Evolutionary conservation across 2,329 filamentous ascomycete genomes (phyloP).

Genomic region (Onygena corvina): DNA sequence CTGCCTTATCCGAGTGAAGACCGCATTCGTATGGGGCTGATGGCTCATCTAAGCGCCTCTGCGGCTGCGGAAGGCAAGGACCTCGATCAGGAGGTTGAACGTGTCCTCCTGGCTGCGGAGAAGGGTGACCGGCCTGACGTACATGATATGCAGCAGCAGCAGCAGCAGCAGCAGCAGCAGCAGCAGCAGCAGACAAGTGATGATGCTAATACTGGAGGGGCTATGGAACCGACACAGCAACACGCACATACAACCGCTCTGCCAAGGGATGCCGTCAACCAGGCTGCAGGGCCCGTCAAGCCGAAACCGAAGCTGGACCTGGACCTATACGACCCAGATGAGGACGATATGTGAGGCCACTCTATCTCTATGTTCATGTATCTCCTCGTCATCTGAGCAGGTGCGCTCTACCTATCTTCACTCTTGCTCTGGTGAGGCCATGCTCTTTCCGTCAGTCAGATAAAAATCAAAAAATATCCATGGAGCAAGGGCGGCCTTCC

Average conservation of each 20-base stretch:
- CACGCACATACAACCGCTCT: constrained; percentile 15
- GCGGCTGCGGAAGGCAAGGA: constrained; percentile 47
- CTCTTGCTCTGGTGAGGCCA: not conserved
- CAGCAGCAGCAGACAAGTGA: not conserved
- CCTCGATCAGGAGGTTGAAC: constrained; percentile 39
- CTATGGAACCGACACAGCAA: not conserved
- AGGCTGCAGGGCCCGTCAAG: constrained; percentile 18
- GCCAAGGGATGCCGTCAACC: constrained; percentile 14
- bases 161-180: not conserved
- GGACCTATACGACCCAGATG: constrained; percentile 36
- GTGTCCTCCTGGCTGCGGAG: constrained; percentile 44
- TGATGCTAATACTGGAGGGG: not conserved
- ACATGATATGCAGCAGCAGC: not conserved
- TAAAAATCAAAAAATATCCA: not conserved
- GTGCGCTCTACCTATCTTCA: not conserved
- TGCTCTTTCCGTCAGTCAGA: not conserved
- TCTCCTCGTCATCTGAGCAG: not conserved
- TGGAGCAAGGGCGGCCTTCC: not conserved
- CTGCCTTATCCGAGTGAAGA: constrained; percentile 36
- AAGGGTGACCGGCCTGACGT: not conserved
- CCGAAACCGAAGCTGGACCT: constrained; percentile 33
- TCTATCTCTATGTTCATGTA: not conserved
- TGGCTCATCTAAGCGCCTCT: constrained; percentile 34
- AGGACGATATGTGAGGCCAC: constrained; percentile 27
- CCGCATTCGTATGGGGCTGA: constrained; percentile 34